Conservation (phyloP, 768 basidiomycete species). For the Pleurotus tuber-regium region DNA sequence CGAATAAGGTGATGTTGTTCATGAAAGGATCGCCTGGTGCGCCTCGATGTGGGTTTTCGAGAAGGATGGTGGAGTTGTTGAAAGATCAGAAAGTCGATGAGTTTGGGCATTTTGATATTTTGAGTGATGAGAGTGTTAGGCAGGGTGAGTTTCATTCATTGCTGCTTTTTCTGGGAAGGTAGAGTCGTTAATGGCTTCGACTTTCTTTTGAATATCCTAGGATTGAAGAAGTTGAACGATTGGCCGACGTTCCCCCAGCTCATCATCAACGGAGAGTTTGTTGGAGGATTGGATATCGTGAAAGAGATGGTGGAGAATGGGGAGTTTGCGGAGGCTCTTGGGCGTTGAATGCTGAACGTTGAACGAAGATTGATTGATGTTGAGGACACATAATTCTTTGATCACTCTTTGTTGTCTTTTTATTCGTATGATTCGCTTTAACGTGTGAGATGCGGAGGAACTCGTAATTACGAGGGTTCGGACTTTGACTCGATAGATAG, state of each 20-base stretch:
- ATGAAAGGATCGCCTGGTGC: constrained; percentile 84
- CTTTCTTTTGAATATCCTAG: too few relatives aligned
- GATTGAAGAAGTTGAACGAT: constrained; percentile 73
- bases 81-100: constrained; percentile 54
- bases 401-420: too few relatives aligned
- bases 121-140: constrained; percentile 76
- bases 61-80: constrained; percentile 68
- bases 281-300: constrained; percentile 93
- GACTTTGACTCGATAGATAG: too few relatives aligned
- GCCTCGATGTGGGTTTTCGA: constrained; percentile 85
- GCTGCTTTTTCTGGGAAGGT: constrained; percentile 5
- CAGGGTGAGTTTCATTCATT: constrained; percentile 50
- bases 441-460: too few relatives aligned
- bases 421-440: too few relatives aligned
- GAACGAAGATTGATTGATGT: too few relatives aligned
- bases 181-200: not conserved
- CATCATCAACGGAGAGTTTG: constrained; percentile 85
- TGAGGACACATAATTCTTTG: too few relatives aligned
- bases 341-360: too few relatives aligned
- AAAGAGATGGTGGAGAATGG: constrained; percentile 83
- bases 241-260: constrained; percentile 93
- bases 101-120: constrained; percentile 81
- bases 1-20: constrained; percentile 78
- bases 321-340: constrained; percentile 59
- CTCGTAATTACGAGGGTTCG: too few relatives aligned